Evolutionary conservation across 495 filamentous ascomycete species (phyloP), one percentile per base, ranked within the genome.

Genomic region (Tirmania nivea): DNA sequence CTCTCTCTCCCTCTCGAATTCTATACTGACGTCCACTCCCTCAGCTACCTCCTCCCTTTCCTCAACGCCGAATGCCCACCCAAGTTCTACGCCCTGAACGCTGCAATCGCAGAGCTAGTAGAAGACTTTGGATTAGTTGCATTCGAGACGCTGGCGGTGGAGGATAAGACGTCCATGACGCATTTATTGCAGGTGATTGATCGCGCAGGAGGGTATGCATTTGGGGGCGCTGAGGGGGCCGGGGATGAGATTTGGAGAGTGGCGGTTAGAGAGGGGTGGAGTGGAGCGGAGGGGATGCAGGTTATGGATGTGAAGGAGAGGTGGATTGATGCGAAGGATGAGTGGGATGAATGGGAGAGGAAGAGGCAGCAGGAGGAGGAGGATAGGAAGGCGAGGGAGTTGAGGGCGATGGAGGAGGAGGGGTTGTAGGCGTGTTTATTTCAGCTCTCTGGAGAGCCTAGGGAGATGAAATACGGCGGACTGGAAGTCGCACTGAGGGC

Each of bases 21-120:
- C 66, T 97, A 96, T 68, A 94, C 90, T 52, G 90, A 97, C 63
- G 87, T 95, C n/a, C 86, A 96, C 67, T 86, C 94, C 54, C 78
- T 97, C 6, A 73, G 72, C 3, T 84, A 93, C 58, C 76, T 97
- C 16, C 73, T 90, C 8, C 86, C 89, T 0, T 71, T 80, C 50
- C 77, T 97, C 11, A 78, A 76, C 47, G 68, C 66, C 59, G 79
- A 71, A 55, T 14, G 14, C 3, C 14, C 12, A 14, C 67, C 19
- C 63, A 69, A n/a, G 62, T 72, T 60, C 55, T 96, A 88, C 61
- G 73, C 78, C 36, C 69, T 97, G 8, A 95, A 96, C 66, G 73
- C 78, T 52, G 89, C 90, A 0, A 82, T 97, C 49, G 75, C 89
- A 12, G 77, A 88, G 20, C 70, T 97, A 0, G 78, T 97, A 10